Conservation (phyloP, 768 basidiomycete species). For the Hericium coralloides region DNA sequence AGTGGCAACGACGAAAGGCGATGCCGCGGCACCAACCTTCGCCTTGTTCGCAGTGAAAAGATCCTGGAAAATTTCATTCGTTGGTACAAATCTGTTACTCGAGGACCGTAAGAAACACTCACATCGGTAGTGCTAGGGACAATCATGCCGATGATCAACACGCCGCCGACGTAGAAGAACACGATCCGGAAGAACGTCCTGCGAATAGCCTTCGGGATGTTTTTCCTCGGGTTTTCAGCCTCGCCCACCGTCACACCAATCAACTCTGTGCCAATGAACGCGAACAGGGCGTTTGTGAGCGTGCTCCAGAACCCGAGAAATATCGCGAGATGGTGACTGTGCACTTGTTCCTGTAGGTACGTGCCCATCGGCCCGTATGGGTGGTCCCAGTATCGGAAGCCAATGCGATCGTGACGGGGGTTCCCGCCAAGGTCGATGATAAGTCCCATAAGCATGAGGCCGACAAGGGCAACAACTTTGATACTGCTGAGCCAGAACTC, state of each 20-base stretch:
- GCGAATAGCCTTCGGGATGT: constrained; percentile 63
- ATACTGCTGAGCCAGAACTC: constrained; percentile 68
- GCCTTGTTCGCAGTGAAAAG: constrained; percentile 32
- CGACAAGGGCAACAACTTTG: constrained; percentile 47
- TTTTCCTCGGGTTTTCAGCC: constrained; percentile 65
- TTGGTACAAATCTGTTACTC: neutral
- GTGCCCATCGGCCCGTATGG: constrained; percentile 51
- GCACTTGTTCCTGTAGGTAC: constrained; percentile 40
- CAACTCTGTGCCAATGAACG: constrained; percentile 65
- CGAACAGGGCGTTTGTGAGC: constrained; percentile 61
- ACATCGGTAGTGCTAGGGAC: constrained; percentile 52
- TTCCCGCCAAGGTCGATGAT: constrained; percentile 37
- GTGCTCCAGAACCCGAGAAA: constrained; percentile 70
- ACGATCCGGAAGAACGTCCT: constrained; percentile 53
- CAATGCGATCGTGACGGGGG: constrained; percentile 24
- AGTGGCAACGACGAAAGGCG: constrained; percentile 52
- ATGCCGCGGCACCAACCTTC: constrained; percentile 43
- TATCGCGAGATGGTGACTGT: constrained; percentile 38
- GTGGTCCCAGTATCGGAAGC: constrained; percentile 33
- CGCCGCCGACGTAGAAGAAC: constrained; percentile 60
- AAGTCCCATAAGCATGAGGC: constrained; percentile 35
- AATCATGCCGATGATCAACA: constrained; percentile 64
- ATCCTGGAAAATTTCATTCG: constrained; percentile 8
- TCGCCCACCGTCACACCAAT: constrained; percentile 55
- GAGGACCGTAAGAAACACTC: constrained; percentile 8